Evolutionary conservation across 2,329 filamentous ascomycete species (phyloP).

Genomic region (Fusarium succisae): DNA sequence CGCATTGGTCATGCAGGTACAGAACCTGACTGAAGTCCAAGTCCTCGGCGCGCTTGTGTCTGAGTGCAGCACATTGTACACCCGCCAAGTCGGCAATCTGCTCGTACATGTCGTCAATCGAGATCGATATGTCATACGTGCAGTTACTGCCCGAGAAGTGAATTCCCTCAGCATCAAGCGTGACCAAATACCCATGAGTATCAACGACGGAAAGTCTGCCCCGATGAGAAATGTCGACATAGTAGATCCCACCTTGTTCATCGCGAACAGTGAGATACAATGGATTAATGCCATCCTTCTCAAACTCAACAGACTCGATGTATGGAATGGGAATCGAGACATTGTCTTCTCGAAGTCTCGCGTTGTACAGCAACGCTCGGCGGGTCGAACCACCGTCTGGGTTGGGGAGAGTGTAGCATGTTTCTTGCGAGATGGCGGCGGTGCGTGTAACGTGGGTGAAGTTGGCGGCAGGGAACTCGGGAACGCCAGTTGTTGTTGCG

Average conservation of each 20-base stretch:
- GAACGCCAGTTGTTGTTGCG: constrained; percentile 8
- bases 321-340: constrained; percentile 48
- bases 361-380: constrained; percentile 46
- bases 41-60: constrained; percentile 39
- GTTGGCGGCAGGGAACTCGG: constrained; percentile 43
- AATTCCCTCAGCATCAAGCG: constrained; percentile 46
- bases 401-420: constrained; percentile 46
- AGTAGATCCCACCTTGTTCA: constrained; percentile 38
- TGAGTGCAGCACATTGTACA: constrained; percentile 43
- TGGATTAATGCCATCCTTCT: constrained; percentile 45
- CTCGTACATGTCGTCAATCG: constrained; percentile 46
- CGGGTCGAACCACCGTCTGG: constrained; percentile 35
- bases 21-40: constrained; percentile 46
- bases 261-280: constrained; percentile 48
- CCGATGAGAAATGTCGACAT: constrained; percentile 49
- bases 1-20: constrained; percentile 50
- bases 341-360: constrained; percentile 43
- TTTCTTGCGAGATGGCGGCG: constrained; percentile 40
- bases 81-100: constrained; percentile 47
- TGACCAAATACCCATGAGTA: constrained; percentile 44
- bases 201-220: constrained; percentile 47
- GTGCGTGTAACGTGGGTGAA: constrained; percentile 47
- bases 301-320: constrained; percentile 50
- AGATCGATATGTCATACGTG: constrained; percentile 46
- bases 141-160: constrained; percentile 49